Base-by-base conservation (phyloP, 345 rosid species). In the Citrus inodora region DNA sequence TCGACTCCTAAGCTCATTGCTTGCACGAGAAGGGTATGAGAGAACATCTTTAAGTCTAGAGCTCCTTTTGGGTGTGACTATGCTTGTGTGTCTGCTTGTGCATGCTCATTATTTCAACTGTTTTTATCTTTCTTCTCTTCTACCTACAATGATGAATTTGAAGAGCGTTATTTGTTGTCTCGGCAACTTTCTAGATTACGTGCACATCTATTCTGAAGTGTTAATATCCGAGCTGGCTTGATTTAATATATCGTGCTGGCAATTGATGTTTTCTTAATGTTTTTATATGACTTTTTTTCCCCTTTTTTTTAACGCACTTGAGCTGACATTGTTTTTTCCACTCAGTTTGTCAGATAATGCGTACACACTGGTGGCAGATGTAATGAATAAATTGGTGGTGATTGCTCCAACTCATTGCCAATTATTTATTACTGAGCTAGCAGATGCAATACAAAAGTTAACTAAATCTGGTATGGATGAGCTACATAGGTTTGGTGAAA, bases 261-360 rank as follows among this genome's bases (percentile, higher is more conserved):
- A 24, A 16, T 38, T 73, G 32, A 30, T 75, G n/a, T 35, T 53
- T 2, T 27, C 14, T 10, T 35, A 24, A 17, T 59, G n/a, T 51
- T 33, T 24, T 25, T 38, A 56, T 40, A 6, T 40, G 58, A 7
- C 38, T 1, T 30, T 10, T 30, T n/a, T 48, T 28, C 11, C 14
- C 5, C 14, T 11, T 3, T n/a, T 56, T 3, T 73, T 9, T 14
- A 6, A 0, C 28, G n/a, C 65, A 7, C 27, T 70, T 40, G 40
- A 63, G 53, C 82, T 84, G 75, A 82, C 77, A 30, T 73, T 30
- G 17, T 65, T 46, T 62, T 80, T 76, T 71, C 42, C 27, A 40
- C 67, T 32, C 92, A 95, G 99, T 79, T 85, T 95, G 90, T 95
- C 99, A 82, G 99, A 95, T 87, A 91, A 87, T 61, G 96, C 99